Base-by-base conservation (phyloP, 1,139 yeast species). In the Geotrichum australiense region DNA sequence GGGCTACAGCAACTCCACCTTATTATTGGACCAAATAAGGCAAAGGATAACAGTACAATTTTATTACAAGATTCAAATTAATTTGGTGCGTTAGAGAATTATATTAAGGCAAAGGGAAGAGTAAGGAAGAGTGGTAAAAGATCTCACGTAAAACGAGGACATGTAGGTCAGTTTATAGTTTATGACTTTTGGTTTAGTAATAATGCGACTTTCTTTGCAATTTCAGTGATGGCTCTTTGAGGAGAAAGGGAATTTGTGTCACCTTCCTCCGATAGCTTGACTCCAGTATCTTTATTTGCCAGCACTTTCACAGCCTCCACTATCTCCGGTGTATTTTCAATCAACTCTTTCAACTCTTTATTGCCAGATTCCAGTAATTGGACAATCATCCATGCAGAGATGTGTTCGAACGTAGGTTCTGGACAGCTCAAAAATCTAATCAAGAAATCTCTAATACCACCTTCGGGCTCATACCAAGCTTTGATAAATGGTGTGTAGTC, bases 371-470 rank as follows among this genome's bases (percentile, higher is more conserved):
- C 99, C 49, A 93, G 73, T 51, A 91, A 73, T 66, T 91, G 98
- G 54, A 91, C 71, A 52, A 89, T 83, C 41, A 96, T 89, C 99
- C 99, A 91, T 48, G 89, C 75, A 1, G 98, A 96, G 64, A 91
- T 91, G 62, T 91, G 98, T 65, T 91, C 97, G 64, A 93, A 93
- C 0, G 97, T 91, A n/a, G 94, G 83, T 62, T 89, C 91, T 35
- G 82, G 83, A 55, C 89, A 78, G 50, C 78, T 78, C 56, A 91
- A 71, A 62, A 91, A 91, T 56, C 91, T 70, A 33, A 79, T 70
- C 52, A 91, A 71, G 58, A 91, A 91, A 23, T 89, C 94, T 48
- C 78, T 74, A 47, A 91, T 81, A 47, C 97, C 97, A 47, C 86
- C 89, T 45, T 74, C 75, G 33, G 96, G 95, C 50, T 70, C 69